Conservation (phyloP, 176 grass and related monocot genomes). For the Phoenix dactylifera region DNA sequence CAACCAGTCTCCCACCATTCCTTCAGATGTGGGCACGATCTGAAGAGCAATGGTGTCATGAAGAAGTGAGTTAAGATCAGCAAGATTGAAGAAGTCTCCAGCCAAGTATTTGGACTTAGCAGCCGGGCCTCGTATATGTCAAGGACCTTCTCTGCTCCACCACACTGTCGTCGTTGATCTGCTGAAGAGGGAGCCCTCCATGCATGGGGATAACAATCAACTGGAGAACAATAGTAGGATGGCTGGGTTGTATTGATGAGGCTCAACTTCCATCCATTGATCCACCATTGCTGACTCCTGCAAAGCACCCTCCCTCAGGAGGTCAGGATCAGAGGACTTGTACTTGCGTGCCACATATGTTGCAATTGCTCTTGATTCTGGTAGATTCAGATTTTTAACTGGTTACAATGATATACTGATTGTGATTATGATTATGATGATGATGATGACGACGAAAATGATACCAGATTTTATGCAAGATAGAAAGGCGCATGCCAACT, state of each 20-base stretch:
- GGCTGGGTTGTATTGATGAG: constrained; percentile 13
- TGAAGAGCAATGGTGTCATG: not conserved
- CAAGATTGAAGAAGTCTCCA: constrained; percentile 13
- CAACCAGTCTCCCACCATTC: too few relatives aligned
- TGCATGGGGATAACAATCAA: constrained; percentile 6
- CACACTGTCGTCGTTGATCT: not conserved
- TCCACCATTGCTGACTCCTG: constrained; percentile 7
- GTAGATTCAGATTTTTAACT: too few relatives aligned
- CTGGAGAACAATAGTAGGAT: constrained; percentile 7
- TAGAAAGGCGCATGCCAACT: too few relatives aligned
- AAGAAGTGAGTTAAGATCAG: constrained; percentile 13
- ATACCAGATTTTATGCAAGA: too few relatives aligned
- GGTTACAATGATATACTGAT: too few relatives aligned
- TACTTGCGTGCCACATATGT: constrained; percentile 24
- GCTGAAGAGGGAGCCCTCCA: not conserved
- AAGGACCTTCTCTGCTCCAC: constrained; percentile 17
- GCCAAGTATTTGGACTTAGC: constrained; percentile 7
- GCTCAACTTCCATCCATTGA: constrained; percentile 20
- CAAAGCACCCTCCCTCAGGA: not conserved
- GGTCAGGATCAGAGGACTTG: not conserved
- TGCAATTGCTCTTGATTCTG: constrained; percentile 32
- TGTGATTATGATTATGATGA: too few relatives aligned
- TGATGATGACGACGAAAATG: too few relatives aligned
- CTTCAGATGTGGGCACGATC: not conserved
- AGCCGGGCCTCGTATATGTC: constrained; percentile 7